These are phyloP conservation scores for Aspergillus incahuasiensis DNA, from an alignment of 495 filamentous ascomycete species.

Conservation along the genomic window DNA sequence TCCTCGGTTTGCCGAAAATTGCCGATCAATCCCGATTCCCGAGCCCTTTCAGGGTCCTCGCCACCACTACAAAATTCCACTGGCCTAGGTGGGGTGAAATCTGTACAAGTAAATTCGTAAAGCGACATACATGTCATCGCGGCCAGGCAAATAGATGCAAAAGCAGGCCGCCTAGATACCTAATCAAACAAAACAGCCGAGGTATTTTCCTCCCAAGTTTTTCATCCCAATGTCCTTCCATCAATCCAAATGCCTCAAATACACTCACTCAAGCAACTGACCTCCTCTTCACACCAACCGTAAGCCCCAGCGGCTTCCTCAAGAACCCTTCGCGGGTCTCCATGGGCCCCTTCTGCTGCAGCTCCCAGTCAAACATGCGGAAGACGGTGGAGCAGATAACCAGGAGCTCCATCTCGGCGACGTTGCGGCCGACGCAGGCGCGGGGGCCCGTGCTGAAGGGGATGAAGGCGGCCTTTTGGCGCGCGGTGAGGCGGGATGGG, in stretches of 20 bases:
- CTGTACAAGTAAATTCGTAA: not conserved
- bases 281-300: conserved; percentile 58
- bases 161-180: not conserved
- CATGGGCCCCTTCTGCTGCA: conserved; percentile 63
- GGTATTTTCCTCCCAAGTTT: not conserved
- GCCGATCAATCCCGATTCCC: too few species aligned
- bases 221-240: not conserved
- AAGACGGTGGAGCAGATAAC: conserved; percentile 76
- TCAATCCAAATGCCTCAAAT: not conserved
- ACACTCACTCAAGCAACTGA: not conserved
- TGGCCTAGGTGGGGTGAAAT: not conserved
- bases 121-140: not conserved
- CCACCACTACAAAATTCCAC: too few species aligned
- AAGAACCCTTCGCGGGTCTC: conserved; percentile 85
- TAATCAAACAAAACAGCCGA: not conserved
- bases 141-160: not conserved
- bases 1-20: too few species aligned
- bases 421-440: conserved; percentile 78
- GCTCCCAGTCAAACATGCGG: conserved; percentile 66
- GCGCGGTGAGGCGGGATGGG: conserved; percentile 45
- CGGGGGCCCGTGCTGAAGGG: conserved; percentile 81
- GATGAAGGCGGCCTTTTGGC: conserved; percentile 77
- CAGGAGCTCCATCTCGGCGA: conserved; percentile 91
- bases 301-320: conserved; percentile 74
- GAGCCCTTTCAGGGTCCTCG: too few species aligned